Evolutionary conservation across 148 eudicot genomes (phyloP).

Genomic region (Rhododendron kiyosumense): DNA sequence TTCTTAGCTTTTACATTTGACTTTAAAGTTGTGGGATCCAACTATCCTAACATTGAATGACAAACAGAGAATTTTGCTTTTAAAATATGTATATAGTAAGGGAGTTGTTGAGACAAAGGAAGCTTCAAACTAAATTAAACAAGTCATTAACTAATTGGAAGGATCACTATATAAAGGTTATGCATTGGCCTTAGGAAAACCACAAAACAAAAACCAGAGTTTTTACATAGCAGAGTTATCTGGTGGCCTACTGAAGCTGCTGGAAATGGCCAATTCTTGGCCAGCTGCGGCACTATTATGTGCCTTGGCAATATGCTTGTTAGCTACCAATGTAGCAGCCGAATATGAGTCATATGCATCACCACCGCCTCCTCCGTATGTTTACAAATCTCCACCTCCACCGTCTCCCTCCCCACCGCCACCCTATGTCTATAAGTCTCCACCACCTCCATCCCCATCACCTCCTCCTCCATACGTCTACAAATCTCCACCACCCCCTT

Average conservation of each 20-base stretch:
- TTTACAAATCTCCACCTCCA: neutral
- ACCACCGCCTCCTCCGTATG: neutral
- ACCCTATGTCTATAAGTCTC: neutral
- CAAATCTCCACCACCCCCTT: neutral
- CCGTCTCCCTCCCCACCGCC: neutral
- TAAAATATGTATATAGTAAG: neutral
- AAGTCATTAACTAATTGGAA: neutral
- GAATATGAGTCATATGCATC: neutral
- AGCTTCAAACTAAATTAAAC: neutral
- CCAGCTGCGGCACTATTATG: neutral
- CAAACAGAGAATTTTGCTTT: neutral
- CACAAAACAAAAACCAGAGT: neutral
- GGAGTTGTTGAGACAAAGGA: neutral
- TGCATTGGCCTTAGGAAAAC: neutral
- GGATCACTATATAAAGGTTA: conserved; percentile 1
- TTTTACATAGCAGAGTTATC: neutral
- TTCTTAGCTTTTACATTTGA: neutral
- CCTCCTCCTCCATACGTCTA: neutral
- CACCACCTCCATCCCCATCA: neutral
- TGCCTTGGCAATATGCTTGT: neutral
- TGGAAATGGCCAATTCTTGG: neutral
- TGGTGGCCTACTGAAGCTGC: neutral
- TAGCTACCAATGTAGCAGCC: neutral
- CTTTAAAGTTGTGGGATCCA: neutral
- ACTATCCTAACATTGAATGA: neutral